phyloP scores from a whole-genome alignment of 768 basidiomycete genomes.

The Macrolepiota albuminosa region DNA sequence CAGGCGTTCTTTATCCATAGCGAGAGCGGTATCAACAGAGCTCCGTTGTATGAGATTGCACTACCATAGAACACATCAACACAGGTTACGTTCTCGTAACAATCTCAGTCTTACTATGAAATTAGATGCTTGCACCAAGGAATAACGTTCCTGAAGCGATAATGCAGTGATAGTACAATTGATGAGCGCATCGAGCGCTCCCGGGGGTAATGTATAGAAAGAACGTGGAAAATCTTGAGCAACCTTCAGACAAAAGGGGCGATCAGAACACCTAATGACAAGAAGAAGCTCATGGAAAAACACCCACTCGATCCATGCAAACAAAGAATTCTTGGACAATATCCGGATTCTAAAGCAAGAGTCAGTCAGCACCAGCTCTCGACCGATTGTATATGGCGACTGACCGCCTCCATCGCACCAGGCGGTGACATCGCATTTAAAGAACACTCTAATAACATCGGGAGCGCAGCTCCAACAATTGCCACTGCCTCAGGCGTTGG shows the following conservation, averaged over 20 bases:
- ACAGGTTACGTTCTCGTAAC: neutral
- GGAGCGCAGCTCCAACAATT: constrained; percentile 51
- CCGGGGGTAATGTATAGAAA: constrained; percentile 55
- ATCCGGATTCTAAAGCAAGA: constrained; percentile 70
- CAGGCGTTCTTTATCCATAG: constrained; percentile 36
- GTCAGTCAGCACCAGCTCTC: neutral
- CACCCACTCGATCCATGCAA: constrained; percentile 69
- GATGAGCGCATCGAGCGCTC: constrained; percentile 59
- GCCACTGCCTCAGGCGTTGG: constrained; percentile 52
- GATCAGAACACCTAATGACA: neutral
- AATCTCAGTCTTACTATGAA: constrained; percentile 58
- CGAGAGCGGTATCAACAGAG: constrained; percentile 57
- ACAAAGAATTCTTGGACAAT: constrained; percentile 87
- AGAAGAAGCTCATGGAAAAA: neutral
- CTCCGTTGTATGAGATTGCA: constrained; percentile 63
- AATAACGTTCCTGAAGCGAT: constrained; percentile 72
- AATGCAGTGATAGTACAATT: constrained; percentile 60
- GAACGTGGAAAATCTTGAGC: constrained; percentile 51
- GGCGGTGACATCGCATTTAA: constrained; percentile 48
- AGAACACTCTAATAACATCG: constrained; percentile 54
- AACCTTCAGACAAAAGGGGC: constrained; percentile 12
- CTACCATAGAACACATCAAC: constrained; percentile 29
- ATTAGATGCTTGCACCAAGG: constrained; percentile 72
- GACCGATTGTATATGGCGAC: constrained; percentile 18
- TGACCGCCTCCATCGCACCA: constrained; percentile 67